Base-by-base conservation (phyloP, 257 asterid genomes). In the Leonotis leonurus region DNA sequence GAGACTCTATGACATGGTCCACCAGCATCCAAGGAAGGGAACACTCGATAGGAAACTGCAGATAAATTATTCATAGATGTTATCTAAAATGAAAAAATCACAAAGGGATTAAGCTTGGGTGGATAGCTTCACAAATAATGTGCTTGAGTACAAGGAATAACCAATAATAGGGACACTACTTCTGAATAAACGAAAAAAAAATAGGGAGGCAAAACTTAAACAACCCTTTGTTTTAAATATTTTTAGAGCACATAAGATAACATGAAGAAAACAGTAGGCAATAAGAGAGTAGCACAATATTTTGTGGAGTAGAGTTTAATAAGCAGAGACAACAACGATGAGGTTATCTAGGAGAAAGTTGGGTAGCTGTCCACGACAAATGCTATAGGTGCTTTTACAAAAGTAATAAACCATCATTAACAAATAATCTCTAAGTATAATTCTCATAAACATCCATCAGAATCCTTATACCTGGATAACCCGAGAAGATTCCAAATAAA, bases 11-110 rank as follows among this genome's bases (percentile, higher is more conserved):
- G 65, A 81, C 90, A 74, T 93, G 91, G 77, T 93, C 96, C 85
- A 93, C 94, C 89, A 93, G 85, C 92, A 93, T 87, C 99, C 99
- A 93, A 14, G 99, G 97, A 83, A 93, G 94, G 76, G 99, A 93
- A 75, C 99, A 93, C 68, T 93, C 97, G 35, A 89, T 83, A 18
- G 99, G 99, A 81, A 93, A 93, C 99, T 93, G 89, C 77, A 80
- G 21, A 64, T 64, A 36, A 64, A 58, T 13, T 29, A 68, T 11
- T 63, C 8, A 35, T n/a, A 6, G 12, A 59, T 39, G 40, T 17
- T 51, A 51, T 8, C 25, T 16, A 22, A 18, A 61, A 53, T 49
- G 46, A 37, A 40, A 67, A 65, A 66, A 66, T 18, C 56, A 16
- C 14, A 56, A 64, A 22, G 39, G 12, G 25, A 17, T 0, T n/a